phyloP scores from a whole-genome alignment of 2,329 filamentous ascomycete genomes.

The Alternaria metachromatica region DNA sequence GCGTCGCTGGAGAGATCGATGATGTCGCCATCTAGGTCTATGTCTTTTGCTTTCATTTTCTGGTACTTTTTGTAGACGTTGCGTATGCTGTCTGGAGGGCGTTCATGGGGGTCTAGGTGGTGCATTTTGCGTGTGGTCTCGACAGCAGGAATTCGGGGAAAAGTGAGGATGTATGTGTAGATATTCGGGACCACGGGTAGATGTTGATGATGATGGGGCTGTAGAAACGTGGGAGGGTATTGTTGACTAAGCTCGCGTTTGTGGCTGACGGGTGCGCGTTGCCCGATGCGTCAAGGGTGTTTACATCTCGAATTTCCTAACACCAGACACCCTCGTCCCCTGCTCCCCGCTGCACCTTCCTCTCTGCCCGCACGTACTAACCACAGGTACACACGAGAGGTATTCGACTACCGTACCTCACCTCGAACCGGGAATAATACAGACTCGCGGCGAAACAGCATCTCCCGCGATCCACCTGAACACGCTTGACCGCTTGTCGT shows the following conservation, averaged over 20 bases:
- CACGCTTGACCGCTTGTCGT: constrained; percentile 30
- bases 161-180: too few species aligned
- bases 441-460: constrained; percentile 3
- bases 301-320: constrained; percentile 33
- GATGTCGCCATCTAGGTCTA: constrained; percentile 57
- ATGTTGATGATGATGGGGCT: too few species aligned
- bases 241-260: constrained; percentile 30
- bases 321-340: constrained; percentile 17
- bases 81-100: constrained; percentile 74
- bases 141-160: neutral
- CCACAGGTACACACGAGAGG: constrained; percentile 24
- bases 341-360: constrained; percentile 15
- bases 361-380: constrained; percentile 31
- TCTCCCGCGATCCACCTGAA: neutral
- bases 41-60: constrained; percentile 61
- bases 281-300: constrained; percentile 27
- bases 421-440: neutral
- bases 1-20: constrained; percentile 41
- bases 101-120: constrained; percentile 74
- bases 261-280: constrained; percentile 27
- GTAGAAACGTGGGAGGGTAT: constrained; percentile 6
- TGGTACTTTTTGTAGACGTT: constrained; percentile 77
- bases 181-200: too few species aligned
- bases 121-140: constrained; percentile 21
- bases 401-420: neutral